Conservation (phyloP, 2,329 filamentous ascomycete species). For the Calycina herbarum region DNA sequence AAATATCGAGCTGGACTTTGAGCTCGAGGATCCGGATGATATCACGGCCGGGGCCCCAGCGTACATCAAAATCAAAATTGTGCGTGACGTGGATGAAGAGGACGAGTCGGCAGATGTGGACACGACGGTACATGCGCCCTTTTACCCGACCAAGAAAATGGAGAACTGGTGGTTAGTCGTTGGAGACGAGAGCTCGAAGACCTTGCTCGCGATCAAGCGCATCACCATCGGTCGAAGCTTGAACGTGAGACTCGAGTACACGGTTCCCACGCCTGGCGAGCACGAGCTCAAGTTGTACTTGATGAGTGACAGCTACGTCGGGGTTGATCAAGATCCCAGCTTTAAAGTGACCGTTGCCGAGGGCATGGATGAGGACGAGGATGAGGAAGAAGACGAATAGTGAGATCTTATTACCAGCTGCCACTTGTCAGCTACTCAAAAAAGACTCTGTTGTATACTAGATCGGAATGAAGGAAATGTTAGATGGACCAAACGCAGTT, state of each 20-base stretch:
- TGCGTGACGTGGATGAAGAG: slow-evolving; percentile 76
- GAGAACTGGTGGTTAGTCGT: slow-evolving; percentile 99
- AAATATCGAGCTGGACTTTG: slow-evolving; percentile 87
- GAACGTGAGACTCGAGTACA: slow-evolving; percentile 81
- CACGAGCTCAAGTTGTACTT: slow-evolving; percentile 89
- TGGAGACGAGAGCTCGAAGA: slow-evolving; percentile 86
- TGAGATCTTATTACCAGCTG: slow-evolving; percentile 24
- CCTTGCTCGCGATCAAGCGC: slow-evolving; percentile 87
- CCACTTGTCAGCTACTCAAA: slow-evolving; percentile 20
- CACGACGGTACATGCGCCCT: slow-evolving; percentile 86
- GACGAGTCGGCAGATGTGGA: slow-evolving; percentile 70
- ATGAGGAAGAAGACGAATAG: slow-evolving; percentile 71
- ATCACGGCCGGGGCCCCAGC: slow-evolving; percentile 79
- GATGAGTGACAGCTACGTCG: slow-evolving; percentile 96
- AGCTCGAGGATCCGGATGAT: slow-evolving; percentile 77
- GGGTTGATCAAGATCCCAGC: slow-evolving; percentile 91
- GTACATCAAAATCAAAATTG: slow-evolving; percentile 80
- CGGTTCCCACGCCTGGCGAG: slow-evolving; percentile 78
- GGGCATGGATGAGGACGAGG: slow-evolving; percentile 91
- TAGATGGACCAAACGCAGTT: slow-evolving; percentile 31
- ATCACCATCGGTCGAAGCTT: slow-evolving; percentile 81
- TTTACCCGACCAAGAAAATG: slow-evolving; percentile 88
- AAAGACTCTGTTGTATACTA: slow-evolving; percentile 37
- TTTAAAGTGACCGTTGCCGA: slow-evolving; percentile 86
- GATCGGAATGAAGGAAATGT: slow-evolving; percentile 31